Base-by-base conservation (phyloP, 148 eudicot genomes). In the Vaccinium myrtillus region DNA sequence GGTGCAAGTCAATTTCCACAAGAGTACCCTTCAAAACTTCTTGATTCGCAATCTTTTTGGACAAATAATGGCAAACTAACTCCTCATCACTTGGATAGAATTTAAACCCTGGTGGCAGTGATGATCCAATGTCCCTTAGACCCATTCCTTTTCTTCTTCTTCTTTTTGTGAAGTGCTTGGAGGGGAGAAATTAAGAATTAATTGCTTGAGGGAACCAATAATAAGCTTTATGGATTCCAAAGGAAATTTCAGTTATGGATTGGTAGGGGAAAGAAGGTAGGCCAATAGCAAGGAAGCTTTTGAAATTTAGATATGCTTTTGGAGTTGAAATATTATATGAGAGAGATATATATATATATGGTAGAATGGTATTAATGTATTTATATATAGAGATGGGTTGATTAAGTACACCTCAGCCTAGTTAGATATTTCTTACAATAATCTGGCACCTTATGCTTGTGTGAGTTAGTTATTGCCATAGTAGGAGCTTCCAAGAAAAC, bases 71-170 rank as follows among this genome's bases (percentile, higher is more conserved):
- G 77, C 96, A 93, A 0, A 96, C 95, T 84, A 96, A 78, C 77
- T 96, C 99, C 80, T 94, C 98, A 87, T 96, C 99, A 88, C 94
- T 96, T 25, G 99, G 99, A 63, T 90, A 90, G 58, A 96, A 96
- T 82, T 94, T 94, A 88, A 94, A 96, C 79, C 99, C 99, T 14
- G 99, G 97, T 25, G 99, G 99, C 14, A 96, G 91, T 78, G 89
- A 87, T 9, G 91, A 94, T 89, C 94, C 99, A 58, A 94, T 89
- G 61, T 93, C 98, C 63, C 94, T 93, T 75, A 96, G 87, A 12
- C 93, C 98, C 97, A 94, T 96, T 48, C 11, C 83, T 58, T 30
- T 77, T 39, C 15, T 59, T 81, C 4, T 50, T 15, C 3, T 82
- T 50, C 14, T 71, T 25, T 19, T 69, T 69, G 2, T 18, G 59